Conservation (phyloP, 257 asterid species). For the Voacanga thouarsii region DNA sequence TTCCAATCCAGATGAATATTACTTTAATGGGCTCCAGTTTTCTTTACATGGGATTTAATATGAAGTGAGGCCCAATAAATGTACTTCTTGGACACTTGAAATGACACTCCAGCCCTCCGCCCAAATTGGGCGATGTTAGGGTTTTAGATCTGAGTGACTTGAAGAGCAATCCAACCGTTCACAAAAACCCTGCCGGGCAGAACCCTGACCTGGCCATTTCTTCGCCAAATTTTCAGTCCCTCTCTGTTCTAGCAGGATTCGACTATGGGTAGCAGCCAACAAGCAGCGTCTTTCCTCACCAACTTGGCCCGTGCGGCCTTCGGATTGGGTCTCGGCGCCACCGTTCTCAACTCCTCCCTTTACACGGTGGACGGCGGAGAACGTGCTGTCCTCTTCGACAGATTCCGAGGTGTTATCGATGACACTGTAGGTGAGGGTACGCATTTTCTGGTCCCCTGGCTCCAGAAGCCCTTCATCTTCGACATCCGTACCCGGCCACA, state of each 20-base stretch:
- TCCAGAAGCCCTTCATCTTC: slow-evolving; percentile 84
- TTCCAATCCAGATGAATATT: neutral
- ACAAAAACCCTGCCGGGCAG: slow-evolving; percentile 4
- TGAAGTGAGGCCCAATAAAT: neutral
- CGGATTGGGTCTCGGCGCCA: slow-evolving; percentile 55
- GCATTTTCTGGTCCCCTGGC: slow-evolving; percentile 84
- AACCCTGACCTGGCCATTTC: slow-evolving; percentile 24
- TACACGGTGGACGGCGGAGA: slow-evolving; percentile 98
- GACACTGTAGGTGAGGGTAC: slow-evolving; percentile 86
- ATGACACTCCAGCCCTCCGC: slow-evolving; percentile 7
- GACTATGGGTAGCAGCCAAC: slow-evolving; percentile 64
- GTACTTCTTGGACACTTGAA: neutral
- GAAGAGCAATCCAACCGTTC: slow-evolving; percentile 29
- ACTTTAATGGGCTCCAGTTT: neutral
- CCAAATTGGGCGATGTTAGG: slow-evolving; percentile 19
- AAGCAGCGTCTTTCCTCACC: slow-evolving; percentile 54
- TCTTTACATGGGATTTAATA: too few species aligned
- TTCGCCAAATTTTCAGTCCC: slow-evolving; percentile 2
- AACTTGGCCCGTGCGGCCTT: slow-evolving; percentile 79
- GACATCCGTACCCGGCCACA: slow-evolving; percentile 92
- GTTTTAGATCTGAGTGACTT: slow-evolving; percentile 39
- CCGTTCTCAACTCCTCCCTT: slow-evolving; percentile 59
- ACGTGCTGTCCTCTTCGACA: slow-evolving; percentile 90
- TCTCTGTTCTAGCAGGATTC: neutral
- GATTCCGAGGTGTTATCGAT: slow-evolving; percentile 78